Conservation (phyloP, 768 basidiomycete genomes). For the Mycena crocata region DNA sequence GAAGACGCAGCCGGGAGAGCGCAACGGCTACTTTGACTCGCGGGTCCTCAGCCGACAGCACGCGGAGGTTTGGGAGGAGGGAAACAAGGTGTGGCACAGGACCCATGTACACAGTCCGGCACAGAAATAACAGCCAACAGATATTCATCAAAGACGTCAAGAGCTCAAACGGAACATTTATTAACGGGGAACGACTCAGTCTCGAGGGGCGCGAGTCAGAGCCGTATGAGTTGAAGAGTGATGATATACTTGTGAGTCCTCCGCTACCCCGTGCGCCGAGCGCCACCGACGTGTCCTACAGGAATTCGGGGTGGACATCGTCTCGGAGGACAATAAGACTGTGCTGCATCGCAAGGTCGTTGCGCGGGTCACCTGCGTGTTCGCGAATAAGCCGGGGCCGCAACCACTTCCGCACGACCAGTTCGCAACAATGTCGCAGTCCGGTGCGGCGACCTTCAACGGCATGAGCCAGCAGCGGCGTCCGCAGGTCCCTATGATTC, state of each 20-base stretch:
- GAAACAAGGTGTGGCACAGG: slow-evolving; percentile 71
- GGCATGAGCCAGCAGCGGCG: slow-evolving; percentile 58
- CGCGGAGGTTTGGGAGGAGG: slow-evolving; percentile 97
- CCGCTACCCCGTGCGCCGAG: neutral
- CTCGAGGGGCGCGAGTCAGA: slow-evolving; percentile 92
- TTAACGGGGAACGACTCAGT: slow-evolving; percentile 94
- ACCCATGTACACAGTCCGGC: slow-evolving; percentile 23
- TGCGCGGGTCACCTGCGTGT: slow-evolving; percentile 90
- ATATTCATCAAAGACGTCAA: slow-evolving; percentile 99
- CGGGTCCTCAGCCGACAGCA: slow-evolving; percentile 94
- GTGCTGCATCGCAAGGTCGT: slow-evolving; percentile 99
- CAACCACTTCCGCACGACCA: slow-evolving; percentile 29
- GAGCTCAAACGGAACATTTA: slow-evolving; percentile 97
- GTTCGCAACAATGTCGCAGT: slow-evolving; percentile 20
- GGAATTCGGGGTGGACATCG: slow-evolving; percentile 99
- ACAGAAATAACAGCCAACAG: slow-evolving; percentile 51
- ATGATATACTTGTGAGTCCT: slow-evolving; percentile 89
- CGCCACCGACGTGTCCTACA: slow-evolving; percentile 41
- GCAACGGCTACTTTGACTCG: slow-evolving; percentile 97
- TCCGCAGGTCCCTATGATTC: slow-evolving; percentile 59
- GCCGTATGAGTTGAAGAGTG: slow-evolving; percentile 93
- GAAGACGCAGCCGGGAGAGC: slow-evolving; percentile 92
- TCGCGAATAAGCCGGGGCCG: slow-evolving; percentile 49
- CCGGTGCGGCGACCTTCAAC: slow-evolving; percentile 5
- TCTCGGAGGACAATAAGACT: slow-evolving; percentile 97